A percentile compares a stretch with the other conserved stretches of the same genome.
phyloP scores from a whole-genome alignment of 2,329 filamentous ascomycete genomes.

The Penicillium sp. region DNA sequence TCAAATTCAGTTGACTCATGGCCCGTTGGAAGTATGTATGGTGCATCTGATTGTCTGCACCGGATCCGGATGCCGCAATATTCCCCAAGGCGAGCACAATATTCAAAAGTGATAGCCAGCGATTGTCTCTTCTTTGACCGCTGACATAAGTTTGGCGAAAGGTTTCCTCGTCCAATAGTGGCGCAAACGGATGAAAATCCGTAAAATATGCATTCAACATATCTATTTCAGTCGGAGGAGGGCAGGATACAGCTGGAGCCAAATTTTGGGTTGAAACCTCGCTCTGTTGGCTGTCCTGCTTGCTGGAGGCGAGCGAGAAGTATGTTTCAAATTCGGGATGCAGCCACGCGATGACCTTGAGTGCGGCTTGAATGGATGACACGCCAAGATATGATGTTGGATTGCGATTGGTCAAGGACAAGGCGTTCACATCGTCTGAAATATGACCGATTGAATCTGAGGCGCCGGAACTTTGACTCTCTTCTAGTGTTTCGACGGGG shows the following conservation, averaged over 20 bases:
- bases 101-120: constrained; percentile 65
- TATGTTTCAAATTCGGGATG: constrained; percentile 43
- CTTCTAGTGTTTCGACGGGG: constrained; percentile 51
- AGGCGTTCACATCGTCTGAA: constrained; percentile 63
- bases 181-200: constrained; percentile 62
- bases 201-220: constrained; percentile 67
- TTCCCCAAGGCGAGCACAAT: constrained; percentile 70
- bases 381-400: constrained; percentile 61
- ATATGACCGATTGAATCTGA: constrained; percentile 52
- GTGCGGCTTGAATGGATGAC: constrained; percentile 66
- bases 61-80: constrained; percentile 54
- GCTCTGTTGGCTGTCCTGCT: background rate
- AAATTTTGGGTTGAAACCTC: constrained; percentile 24
- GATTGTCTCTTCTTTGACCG: constrained; percentile 56
- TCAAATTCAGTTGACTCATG: constrained; percentile 58
- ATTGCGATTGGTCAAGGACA: constrained; percentile 55
- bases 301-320: constrained; percentile 33
- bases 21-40: constrained; percentile 62
- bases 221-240: constrained; percentile 54
- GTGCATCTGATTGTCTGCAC: constrained; percentile 53
- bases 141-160: constrained; percentile 59
- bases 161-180: constrained; percentile 63
- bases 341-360: constrained; percentile 58
- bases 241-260: background rate
- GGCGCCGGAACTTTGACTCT: constrained; percentile 40